Evolutionary conservation across 805 yeast genomes (phyloP).

Genomic region (Komagataella mondaviorum): DNA sequence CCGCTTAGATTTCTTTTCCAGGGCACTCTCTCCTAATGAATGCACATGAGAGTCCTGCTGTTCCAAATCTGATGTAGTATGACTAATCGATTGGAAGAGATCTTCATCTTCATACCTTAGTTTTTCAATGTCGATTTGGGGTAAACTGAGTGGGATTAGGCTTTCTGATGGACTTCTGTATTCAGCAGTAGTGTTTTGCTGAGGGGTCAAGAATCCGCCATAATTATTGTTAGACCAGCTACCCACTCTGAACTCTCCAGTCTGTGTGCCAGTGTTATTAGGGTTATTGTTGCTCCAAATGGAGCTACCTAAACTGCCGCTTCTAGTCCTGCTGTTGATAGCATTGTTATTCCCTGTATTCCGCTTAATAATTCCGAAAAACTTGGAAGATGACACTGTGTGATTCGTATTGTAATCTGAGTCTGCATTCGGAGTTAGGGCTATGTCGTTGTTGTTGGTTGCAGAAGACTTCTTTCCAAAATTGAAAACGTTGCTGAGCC

Average conservation of each 20-base stretch:
- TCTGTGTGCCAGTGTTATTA: background rate
- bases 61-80: background rate
- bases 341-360: constrained; percentile 2
- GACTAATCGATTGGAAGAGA: background rate
- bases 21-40: background rate
- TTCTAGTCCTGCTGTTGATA: constrained; percentile 13
- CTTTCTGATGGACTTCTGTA: background rate
- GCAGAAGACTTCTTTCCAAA: constrained; percentile 12
- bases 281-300: constrained; percentile 15
- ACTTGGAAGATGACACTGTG: constrained; percentile 2
- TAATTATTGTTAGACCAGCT: background rate
- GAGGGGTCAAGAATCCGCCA: background rate
- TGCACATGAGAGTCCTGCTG: background rate
- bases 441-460: background rate
- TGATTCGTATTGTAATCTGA: constrained; percentile 1
- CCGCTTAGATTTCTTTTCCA: background rate
- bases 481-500: constrained; percentile 15
- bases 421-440: background rate
- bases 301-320: constrained; percentile 21
- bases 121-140: background rate
- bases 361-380: constrained; percentile 4
- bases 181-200: background rate
- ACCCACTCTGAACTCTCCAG: background rate
- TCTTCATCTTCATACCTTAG: background rate
- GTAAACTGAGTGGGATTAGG: background rate